A percentile compares a stretch with the other conserved stretches of the same genome.
Conservation (phyloP, 2,329 filamentous ascomycete genomes). For the Microsporum ferrugineum region DNA sequence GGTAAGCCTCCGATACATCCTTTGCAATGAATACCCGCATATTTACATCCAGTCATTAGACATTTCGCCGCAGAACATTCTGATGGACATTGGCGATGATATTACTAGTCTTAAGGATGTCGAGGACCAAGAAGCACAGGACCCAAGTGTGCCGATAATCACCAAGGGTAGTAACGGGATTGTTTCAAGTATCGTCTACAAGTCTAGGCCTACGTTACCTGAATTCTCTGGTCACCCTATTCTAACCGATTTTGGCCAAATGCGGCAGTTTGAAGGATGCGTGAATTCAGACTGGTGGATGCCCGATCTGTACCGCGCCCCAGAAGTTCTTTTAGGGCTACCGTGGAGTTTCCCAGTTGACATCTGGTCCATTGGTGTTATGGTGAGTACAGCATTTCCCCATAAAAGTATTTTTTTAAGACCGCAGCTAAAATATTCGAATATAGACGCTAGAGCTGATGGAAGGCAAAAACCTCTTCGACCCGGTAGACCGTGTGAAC, state of each 20-base stretch:
- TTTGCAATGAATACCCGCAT: neutral
- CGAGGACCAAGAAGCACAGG: slow-evolving; percentile 10
- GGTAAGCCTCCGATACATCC: slow-evolving; percentile 8
- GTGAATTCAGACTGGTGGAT: slow-evolving; percentile 17
- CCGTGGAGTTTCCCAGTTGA: slow-evolving; percentile 18
- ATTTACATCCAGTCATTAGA: slow-evolving; percentile 7
- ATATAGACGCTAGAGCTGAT: slow-evolving; percentile 20
- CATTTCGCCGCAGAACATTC: slow-evolving; percentile 13
- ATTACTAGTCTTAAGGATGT: slow-evolving; percentile 9
- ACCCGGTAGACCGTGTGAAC: slow-evolving; percentile 17
- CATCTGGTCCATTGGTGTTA: slow-evolving; percentile 20
- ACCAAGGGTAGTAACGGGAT: slow-evolving; percentile 2
- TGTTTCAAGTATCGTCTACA: slow-evolving; percentile 8
- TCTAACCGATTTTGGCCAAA: slow-evolving; percentile 19
- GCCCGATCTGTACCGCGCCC: slow-evolving; percentile 20
- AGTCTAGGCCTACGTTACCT: slow-evolving; percentile 6
- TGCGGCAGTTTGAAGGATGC: slow-evolving; percentile 6
- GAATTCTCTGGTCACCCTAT: slow-evolving; percentile 13
- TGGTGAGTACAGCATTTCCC: slow-evolving; percentile 13
- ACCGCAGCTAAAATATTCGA: neutral
- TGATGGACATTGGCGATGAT: slow-evolving; percentile 8
- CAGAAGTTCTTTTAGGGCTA: slow-evolving; percentile 18
- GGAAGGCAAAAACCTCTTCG: slow-evolving; percentile 20
- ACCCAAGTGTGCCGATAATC: slow-evolving; percentile 10
- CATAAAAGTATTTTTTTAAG: no score